Percentiles rank a stretch among this genome's conserved stretches.
phyloP scores from a whole-genome alignment of 768 basidiomycete genomes.

The Lanmaoa rubissima region DNA sequence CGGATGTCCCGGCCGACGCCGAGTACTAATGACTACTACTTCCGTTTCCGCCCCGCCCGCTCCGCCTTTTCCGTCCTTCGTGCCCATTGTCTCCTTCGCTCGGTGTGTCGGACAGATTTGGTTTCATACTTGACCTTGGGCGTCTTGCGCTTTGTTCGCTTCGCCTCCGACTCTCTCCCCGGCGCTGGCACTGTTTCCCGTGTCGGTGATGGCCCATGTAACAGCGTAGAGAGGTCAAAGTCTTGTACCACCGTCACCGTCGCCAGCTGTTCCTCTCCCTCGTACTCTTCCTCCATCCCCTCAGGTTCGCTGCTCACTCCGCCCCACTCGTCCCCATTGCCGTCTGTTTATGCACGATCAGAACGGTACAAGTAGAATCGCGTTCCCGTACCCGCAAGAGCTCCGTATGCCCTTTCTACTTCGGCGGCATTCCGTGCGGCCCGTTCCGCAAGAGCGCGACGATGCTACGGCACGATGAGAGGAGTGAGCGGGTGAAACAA shows the following conservation, averaged over 20 bases:
- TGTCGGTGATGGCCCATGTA: too few species aligned
- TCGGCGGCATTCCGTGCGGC: conserved; percentile 74
- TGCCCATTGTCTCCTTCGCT: conserved; percentile 60
- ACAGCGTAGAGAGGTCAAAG: conserved; percentile 70
- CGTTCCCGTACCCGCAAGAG: conserved; percentile 39
- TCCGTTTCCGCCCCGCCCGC: conserved; percentile 65
- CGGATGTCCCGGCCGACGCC: conserved; percentile 7
- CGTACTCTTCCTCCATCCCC: conserved; percentile 65
- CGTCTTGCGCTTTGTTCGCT: conserved; percentile 24
- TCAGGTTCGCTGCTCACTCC: conserved; percentile 39
- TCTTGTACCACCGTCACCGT: conserved; percentile 92
- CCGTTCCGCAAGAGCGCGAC: conserved; percentile 72
- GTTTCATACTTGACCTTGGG: conserved; percentile 62
- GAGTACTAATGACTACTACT: conserved; percentile 15
- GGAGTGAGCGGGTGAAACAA: conserved; percentile 5
- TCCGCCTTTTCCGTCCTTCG: conserved; percentile 72
- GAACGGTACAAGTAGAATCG: neutral
- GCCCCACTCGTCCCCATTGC: conserved; percentile 46
- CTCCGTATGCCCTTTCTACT: conserved; percentile 74
- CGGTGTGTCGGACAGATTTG: conserved; percentile 59
- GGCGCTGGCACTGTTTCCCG: too few species aligned
- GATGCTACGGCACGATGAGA: conserved; percentile 50
- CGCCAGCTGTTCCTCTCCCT: conserved; percentile 81
- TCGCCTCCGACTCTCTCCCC: neutral
- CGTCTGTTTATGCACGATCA: conserved; percentile 20